Evolutionary conservation across 768 basidiomycete genomes (phyloP), one percentile per base, ranked within the genome.

Genomic region (Naganishia vishniacii): DNA sequence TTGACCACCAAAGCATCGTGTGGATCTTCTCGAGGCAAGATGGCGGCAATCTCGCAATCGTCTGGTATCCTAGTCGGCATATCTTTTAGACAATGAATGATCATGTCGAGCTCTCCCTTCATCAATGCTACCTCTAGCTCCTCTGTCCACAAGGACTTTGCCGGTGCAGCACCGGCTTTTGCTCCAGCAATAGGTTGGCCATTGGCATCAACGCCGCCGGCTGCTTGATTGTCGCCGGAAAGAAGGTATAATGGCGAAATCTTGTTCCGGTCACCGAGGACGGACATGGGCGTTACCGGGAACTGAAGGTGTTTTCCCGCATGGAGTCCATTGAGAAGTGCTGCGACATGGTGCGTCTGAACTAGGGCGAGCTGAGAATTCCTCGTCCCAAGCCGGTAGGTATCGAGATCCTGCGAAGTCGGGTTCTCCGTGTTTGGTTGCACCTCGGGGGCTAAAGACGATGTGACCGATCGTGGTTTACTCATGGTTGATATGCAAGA

Each of bases 61-160:
- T 84, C 83, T 0, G 91, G 90, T 31, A 99, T 80, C 6, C 81
- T 81, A 1, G 94, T 98, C 3, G 94, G 94, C 32, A 97, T 84
- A 75, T 98, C 95, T 77, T 99, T 99, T 70, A 90, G 80, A 37
- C 83, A 85, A 78, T 99, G 94, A 20, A 98, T 85, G 70, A 99
- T 84, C 82, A 97, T 85, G 75, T 99, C 95, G 51, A 93, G 87
- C 13, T 81, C 79, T 31, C 82, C 79, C 46, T 85, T 81, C 61
- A 84, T 81, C 65, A 99, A 80, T 46, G 85, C 86, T 20, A 88
- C 87, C 75, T 99, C 95, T 60, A 99, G 85, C 70, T 97, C 94
- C 70, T 91, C 89, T 40, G 95, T 99, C 95, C 95, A 99, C 29
- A 97, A 78, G 0, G 88, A 77, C 71, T 79, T 75, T 23, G 70